Evolutionary conservation across 2,329 filamentous ascomycete genomes (phyloP).

Genomic region (Escovopsis sp.): DNA sequence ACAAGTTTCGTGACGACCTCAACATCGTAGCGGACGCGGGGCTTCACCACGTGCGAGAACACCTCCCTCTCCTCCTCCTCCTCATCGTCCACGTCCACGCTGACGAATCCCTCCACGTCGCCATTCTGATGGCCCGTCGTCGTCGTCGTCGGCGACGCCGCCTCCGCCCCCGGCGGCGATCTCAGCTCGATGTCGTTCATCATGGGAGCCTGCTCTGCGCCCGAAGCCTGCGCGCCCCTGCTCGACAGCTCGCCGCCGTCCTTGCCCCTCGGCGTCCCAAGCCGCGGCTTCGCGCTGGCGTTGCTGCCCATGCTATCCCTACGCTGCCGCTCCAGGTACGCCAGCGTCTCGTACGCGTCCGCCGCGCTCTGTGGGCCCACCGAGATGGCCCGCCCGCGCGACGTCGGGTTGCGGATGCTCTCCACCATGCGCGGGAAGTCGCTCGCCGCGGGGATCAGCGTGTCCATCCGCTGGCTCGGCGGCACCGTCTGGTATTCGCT

Average conservation of each 20-base stretch:
- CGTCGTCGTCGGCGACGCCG: conserved; percentile 17
- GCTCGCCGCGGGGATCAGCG: conserved; percentile 76
- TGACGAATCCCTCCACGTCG: conserved; percentile 16
- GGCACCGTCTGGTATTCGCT: conserved; percentile 79
- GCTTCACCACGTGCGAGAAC: conserved; percentile 70
- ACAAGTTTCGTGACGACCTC: conserved; percentile 95
- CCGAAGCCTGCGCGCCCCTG: conserved; percentile 26
- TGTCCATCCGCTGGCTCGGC: conserved; percentile 54
- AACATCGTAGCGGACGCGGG: conserved; percentile 90
- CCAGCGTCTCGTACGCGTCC: conserved; percentile 88
- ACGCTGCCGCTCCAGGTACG: conserved; percentile 58
- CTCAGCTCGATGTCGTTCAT: conserved; percentile 52
- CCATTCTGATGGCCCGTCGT: conserved; percentile 13
- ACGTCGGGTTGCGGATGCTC: conserved; percentile 59
- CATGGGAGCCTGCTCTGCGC: conserved; percentile 26
- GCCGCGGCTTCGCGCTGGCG: conserved; percentile 28
- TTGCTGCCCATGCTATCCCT: conserved; percentile 40
- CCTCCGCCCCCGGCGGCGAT: conserved; percentile 52
- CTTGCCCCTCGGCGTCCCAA: conserved; percentile 22
- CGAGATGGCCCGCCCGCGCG: conserved; percentile 64
- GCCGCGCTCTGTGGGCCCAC: conserved; percentile 91
- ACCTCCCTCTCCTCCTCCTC: conserved; percentile 58
- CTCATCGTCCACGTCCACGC: conserved; percentile 23
- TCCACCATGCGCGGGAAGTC: conserved; percentile 72
- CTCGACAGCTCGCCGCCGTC: conserved; percentile 24